Evolutionary conservation across 805 yeast species (phyloP), one percentile per base, ranked within the genome.

Genomic region (Isabelozyma pseudorhagii): DNA sequence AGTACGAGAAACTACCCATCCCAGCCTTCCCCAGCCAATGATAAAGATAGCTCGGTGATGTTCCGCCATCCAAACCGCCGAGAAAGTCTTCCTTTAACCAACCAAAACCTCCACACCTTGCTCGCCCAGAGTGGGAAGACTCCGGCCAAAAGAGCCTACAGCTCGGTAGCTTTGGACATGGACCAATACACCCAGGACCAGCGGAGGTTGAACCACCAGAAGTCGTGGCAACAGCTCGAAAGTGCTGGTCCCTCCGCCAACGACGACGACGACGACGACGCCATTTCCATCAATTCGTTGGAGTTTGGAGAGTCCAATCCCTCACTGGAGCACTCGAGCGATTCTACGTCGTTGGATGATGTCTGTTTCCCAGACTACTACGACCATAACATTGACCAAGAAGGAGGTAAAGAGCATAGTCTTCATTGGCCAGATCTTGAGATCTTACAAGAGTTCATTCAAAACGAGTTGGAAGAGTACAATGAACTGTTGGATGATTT

Each of bases 321-420:
- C 5, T 72, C 83, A 3, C 78, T 85, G 18, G 78, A 87, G 45
- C 74, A 87, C 51, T 71, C 81, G 39, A 77, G 84, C 38, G 82
- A 80, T 47, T 80, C 82, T 39, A 84, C 96, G 0, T 88, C 97
- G 1, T 69, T 93, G 50, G 92, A 87, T 62, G 99, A 93, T 67
- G 99, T 93, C 25, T 93, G 97, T 61, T 83, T 90, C 65, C 97
- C 96, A 0, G 75, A 91, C 38, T 91, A 85, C 54, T 81, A 80
- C 43, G 65, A 61, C 18, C 61, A 58, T 34, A 46, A 34, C 29
- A 39, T 39, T 6, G 51, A 46, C 36, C 28, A 36, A 9, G 45
- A 40, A n/a, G 62, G 60, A 41, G 60, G 59, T 44, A 51, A 58
- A 36, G 56, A 51, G 13, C 52, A 53, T 25, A 48, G 51, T 4